Evolutionary conservation across 1,284 basidiomycete genomes (phyloP).

Genomic region (Lignosus rhinocerotis): DNA sequence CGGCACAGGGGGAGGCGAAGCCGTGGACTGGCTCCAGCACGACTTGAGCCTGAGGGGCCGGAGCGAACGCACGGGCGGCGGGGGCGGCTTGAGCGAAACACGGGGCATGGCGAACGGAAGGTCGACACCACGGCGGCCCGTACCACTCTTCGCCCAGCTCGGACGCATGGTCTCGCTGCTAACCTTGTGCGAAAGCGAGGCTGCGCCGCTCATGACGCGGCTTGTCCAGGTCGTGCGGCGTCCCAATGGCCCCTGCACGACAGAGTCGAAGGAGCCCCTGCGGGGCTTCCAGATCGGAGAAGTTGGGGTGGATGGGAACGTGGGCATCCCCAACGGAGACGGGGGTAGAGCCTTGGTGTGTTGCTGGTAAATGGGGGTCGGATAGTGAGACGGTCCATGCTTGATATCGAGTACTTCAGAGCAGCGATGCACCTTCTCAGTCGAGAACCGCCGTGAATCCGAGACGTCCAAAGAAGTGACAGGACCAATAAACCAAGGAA

Average conservation of each 20-base stretch:
- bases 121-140: slow-evolving; percentile 55
- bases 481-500: slow-evolving; percentile 54
- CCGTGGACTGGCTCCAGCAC: slow-evolving; percentile 24
- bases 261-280: slow-evolving; percentile 7
- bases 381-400: slow-evolving; percentile 16
- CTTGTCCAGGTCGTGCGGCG: slow-evolving; percentile 23
- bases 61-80: slow-evolving; percentile 16
- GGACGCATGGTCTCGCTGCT: slow-evolving; percentile 35
- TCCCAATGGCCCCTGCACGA: slow-evolving; percentile 1
- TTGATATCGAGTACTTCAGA: slow-evolving; percentile 17
- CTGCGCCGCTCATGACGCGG: slow-evolving; percentile 17
- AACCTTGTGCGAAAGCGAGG: slow-evolving; percentile 18
- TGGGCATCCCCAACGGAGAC: slow-evolving; percentile 7
- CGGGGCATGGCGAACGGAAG: slow-evolving; percentile 34
- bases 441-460: neutral
- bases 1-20: slow-evolving; percentile 12
- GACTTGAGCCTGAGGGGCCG: slow-evolving; percentile 26
- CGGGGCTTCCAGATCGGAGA: slow-evolving; percentile 23
- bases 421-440: neutral
- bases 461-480: slow-evolving; percentile 3
- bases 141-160: slow-evolving; percentile 46
- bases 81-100: slow-evolving; percentile 19
- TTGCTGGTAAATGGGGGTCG: slow-evolving; percentile 21
- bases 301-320: slow-evolving; percentile 12
- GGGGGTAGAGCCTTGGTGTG: slow-evolving; percentile 12